Base-by-base conservation (phyloP, 345 rosid genomes). In the Salix caprea region DNA sequence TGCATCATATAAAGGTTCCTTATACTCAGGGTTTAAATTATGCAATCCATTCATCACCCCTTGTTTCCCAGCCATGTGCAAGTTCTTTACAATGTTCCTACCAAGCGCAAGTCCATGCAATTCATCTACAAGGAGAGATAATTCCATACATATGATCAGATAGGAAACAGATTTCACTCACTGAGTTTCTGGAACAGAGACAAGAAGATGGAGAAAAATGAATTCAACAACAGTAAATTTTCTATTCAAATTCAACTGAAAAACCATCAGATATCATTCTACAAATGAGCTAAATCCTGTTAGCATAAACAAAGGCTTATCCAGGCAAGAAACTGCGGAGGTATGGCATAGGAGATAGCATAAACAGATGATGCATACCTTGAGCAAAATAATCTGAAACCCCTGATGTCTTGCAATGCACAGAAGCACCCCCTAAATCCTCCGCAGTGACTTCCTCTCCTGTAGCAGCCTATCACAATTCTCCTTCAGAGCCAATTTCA, bases 381-480 rank as follows among this genome's bases (percentile, higher is more conserved):
- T 88, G 99, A 84, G 99, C 97, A 84, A 91, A 91, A 88, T 95
- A 91, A 85, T 95, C 99, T 0, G 97, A 95, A 78, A 95, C 97
- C 62, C 97, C 97, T 14, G 99, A 93, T 0, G 91, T 91, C 85
- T 89, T 91, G 89, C 97, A 95, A 70, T 95, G 99, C 78, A 95
- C 90, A 3, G 83, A 72, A 67, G 97, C 97, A 28, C 97, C 99
- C 44, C 99, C 99, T 77, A 93, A 84, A 85, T 93, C 96, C 82
- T 95, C 97, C 34, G 99, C 99, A 65, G 97, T 89, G 71, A 95
- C 90, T 80, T 89, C 96, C 87, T 93, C 99, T 80, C 98, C 97
- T 5, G 97, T 95, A 64, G 99, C 97, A 89, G 99, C 99, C 99
- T 95, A 86, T 81, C 78, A 85, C 81, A 85, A 82, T 84, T 83